These are phyloP conservation scores for Lyophyllum atratum DNA, from an alignment of 768 basidiomycete genomes.

Conservation along the genomic window DNA sequence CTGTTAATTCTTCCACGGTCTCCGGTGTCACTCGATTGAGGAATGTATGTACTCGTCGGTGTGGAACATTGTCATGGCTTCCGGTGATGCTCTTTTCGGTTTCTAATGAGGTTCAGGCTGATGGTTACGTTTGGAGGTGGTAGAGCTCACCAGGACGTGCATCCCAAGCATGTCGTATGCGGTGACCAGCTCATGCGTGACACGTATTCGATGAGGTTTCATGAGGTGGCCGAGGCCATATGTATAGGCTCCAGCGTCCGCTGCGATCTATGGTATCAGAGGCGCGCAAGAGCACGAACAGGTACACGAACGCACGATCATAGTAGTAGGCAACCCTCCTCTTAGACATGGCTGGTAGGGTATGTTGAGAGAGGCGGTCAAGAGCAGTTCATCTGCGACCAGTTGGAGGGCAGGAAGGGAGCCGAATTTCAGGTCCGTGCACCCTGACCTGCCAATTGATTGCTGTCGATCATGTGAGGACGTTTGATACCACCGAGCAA, in stretches of 20 bases:
- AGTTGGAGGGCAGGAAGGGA: constrained; percentile 11
- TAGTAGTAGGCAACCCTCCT: constrained; percentile 81
- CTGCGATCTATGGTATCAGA: constrained; percentile 33
- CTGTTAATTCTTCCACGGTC: constrained; percentile 83
- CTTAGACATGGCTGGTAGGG: constrained; percentile 53
- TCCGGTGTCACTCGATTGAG: constrained; percentile 88
- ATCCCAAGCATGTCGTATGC: constrained; percentile 95
- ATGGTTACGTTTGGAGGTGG: neutral
- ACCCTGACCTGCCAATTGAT: constrained; percentile 4
- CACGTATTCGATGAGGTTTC: constrained; percentile 94
- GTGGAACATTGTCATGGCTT: constrained; percentile 91
- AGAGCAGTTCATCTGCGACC: constrained; percentile 9
- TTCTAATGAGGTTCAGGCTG: constrained; percentile 41
- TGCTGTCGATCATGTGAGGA: constrained; percentile 19
- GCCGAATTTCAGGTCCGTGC: constrained; percentile 15
- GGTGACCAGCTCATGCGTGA: constrained; percentile 89
- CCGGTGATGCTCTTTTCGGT: constrained; percentile 68
- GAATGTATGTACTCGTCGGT: constrained; percentile 99
- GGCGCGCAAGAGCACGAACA: neutral
- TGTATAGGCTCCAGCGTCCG: constrained; percentile 70
- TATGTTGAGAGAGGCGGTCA: constrained; percentile 5
- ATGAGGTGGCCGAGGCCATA: constrained; percentile 91
- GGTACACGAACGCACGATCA: constrained; percentile 52
- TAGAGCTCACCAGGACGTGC: constrained; percentile 76
- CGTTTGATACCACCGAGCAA: neutral